These are phyloP conservation scores for Aspergillus bridgeri DNA, from an alignment of 495 filamentous ascomycete species.

Conservation along the genomic window DNA sequence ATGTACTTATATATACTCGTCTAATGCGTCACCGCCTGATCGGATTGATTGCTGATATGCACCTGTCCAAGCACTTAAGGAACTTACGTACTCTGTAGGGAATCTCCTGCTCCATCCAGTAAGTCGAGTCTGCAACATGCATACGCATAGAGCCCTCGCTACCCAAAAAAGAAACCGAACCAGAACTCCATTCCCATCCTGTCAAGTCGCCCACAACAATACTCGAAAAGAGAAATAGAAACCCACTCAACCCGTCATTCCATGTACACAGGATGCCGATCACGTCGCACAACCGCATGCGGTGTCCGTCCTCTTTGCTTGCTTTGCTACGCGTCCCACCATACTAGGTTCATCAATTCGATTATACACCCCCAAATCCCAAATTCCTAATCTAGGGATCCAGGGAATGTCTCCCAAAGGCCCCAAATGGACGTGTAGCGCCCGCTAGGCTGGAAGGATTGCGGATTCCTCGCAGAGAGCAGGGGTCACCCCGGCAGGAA, in stretches of 20 bases:
- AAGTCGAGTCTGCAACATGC: background rate
- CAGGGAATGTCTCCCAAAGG: too few relatives aligned
- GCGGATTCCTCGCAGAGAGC: background rate
- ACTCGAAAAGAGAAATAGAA: background rate
- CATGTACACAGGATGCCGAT: background rate
- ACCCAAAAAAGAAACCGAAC: background rate
- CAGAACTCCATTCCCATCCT: too few relatives aligned
- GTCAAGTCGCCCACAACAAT: too few relatives aligned
- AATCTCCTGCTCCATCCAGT: too few relatives aligned
- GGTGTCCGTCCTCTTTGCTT: background rate
- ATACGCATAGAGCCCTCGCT: background rate
- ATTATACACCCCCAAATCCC: too few relatives aligned
- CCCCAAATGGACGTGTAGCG: background rate
- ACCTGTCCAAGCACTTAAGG: too few relatives aligned
- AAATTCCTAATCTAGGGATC: background rate
- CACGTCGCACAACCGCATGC: background rate
- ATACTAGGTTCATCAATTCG: too few relatives aligned
- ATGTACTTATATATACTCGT: too few relatives aligned
- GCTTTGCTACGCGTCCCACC: too few relatives aligned
- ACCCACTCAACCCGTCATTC: background rate
- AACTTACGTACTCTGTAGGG: too few relatives aligned
- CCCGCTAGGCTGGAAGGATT: background rate
- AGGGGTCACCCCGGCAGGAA: background rate
- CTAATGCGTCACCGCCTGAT: background rate
- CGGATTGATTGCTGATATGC: background rate